Base-by-base conservation (phyloP, 1,284 basidiomycete species). In the Heliocybe sulcata region DNA sequence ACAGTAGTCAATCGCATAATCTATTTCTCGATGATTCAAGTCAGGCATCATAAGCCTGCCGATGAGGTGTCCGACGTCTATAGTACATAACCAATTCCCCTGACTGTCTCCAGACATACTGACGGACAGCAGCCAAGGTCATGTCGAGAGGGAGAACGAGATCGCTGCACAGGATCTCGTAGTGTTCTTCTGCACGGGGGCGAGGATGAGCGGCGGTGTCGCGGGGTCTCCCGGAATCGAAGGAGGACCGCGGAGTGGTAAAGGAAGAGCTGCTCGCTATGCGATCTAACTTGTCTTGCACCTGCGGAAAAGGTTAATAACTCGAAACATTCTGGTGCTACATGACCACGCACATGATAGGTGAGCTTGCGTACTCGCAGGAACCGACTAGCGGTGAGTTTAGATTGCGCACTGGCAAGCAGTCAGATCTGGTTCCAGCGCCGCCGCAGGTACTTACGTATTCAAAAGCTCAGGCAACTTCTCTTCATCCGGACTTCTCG, bases 81-180 rank as follows among this genome's bases (percentile, higher is more conserved):
- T 96, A 97, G 65, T 88, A 77, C 77, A 97, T 83, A 51, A 84
- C 77, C 59, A 97, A 74, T 69, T 97, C 94, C 11, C 77, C 78
- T n/a, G 81, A 75, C 59, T 87, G 85, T 64, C 82, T 80, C 92
- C 93, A 92, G 56, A 94, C 79, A 64, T 85, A 96, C 69, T 94
- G 91, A 59, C 90, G 82, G 54, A 94, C 87, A 27, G 88, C 88
- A 2, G 90, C 94, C 31, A 98, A 78, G 12, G 92, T 96, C 83
- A 95, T 92, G 56, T 88, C 82, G 26, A 89, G 73, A 25, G 92
- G 88, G 27, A 98, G 75, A 11, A 91, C 73, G 29, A 80, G 73
- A 60, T 92, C 87, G 63, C 91, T 92, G 69, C 94, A 97, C 35
- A 96, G 67, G 45, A 98, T 83, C 72, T 98, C 94, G 65, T 94